Conservation (phyloP, 2,329 filamentous ascomycete species). For the Paecilomyces variotii region DNA sequence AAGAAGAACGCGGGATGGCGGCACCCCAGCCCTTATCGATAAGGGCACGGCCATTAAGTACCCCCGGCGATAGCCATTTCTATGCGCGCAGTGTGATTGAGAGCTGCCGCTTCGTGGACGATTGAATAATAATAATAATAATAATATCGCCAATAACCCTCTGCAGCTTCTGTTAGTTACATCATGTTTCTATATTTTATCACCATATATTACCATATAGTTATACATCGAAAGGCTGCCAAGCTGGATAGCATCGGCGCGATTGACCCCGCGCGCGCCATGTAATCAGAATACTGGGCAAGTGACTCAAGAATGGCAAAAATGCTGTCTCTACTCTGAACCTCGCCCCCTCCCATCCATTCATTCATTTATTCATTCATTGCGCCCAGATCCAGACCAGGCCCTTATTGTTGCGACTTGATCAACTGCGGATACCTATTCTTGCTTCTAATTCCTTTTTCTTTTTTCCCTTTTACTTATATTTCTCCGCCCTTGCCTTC, state of each 20-base stretch:
- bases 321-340: neutral
- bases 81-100: constrained; percentile 18
- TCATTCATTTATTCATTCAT: no score
- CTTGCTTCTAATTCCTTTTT: neutral
- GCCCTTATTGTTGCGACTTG: no score
- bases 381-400: no score
- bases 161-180: neutral
- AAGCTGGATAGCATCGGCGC: neutral
- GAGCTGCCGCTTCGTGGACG: neutral
- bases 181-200: neutral
- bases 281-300: neutral
- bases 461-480: no score
- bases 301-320: neutral
- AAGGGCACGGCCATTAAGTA: neutral
- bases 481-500: no score
- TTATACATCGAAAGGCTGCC: no score
- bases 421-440: neutral
- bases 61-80: constrained; percentile 27
- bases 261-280: constrained; percentile 1
- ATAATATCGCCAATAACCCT: no score
- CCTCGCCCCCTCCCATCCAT: neutral
- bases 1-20: neutral
- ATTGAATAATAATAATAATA: neutral
- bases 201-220: neutral
- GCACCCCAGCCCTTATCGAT: constrained; percentile 10